phyloP scores from a whole-genome alignment of 192 early-diverging fungal species.

The Linnemannia schmuckeri region DNA sequence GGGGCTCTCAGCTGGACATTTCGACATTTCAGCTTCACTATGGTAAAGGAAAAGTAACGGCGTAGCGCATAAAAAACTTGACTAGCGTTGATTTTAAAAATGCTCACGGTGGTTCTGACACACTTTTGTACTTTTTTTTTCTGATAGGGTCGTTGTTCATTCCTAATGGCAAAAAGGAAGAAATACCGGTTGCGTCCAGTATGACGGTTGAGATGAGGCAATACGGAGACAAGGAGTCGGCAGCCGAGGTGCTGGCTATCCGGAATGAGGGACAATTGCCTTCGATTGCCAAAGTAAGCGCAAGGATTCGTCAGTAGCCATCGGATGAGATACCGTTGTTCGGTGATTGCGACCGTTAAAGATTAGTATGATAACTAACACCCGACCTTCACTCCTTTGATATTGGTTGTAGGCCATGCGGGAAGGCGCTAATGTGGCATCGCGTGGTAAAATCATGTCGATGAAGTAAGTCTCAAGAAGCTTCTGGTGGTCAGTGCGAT shows the following conservation, averaged over 20 bases:
- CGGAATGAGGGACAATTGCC: conserved; percentile 14
- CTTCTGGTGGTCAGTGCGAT: background rate
- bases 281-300: conserved; percentile 9
- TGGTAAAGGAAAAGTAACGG: conserved; percentile 13
- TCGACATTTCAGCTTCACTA: conserved; percentile 43
- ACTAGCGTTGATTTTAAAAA: background rate
- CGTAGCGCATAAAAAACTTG: background rate
- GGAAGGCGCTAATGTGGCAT: conserved; percentile 23
- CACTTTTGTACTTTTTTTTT: background rate
- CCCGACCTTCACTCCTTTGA: background rate
- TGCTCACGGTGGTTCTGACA: background rate
- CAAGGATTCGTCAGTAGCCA: background rate
- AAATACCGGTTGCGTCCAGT: conserved; percentile 20
- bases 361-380: background rate
- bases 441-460: conserved; percentile 9
- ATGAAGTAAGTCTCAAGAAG: conserved; percentile 35
- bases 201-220: conserved; percentile 43
- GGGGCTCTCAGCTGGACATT: conserved; percentile 47
- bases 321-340: background rate
- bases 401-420: conserved; percentile 11
- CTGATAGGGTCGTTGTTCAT: conserved; percentile 23
- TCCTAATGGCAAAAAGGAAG: background rate
- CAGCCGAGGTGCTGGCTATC: conserved; percentile 24
- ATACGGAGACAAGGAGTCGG: conserved; percentile 49
- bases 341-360: background rate